These are phyloP conservation scores for Volvox carteri DNA, from an alignment of 163 green algal species.

Conservation along the genomic window DNA sequence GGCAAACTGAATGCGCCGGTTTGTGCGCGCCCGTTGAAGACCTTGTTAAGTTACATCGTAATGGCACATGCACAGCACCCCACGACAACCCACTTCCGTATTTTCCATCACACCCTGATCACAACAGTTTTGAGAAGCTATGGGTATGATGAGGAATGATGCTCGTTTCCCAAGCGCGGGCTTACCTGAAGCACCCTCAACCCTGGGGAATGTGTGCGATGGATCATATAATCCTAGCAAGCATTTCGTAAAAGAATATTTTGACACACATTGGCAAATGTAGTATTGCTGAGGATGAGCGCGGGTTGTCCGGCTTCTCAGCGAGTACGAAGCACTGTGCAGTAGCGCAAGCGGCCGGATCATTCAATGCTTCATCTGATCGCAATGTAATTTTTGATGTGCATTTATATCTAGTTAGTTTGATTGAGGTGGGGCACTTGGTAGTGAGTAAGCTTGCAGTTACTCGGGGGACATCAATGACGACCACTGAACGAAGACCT, in stretches of 20 bases:
- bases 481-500: neutral
- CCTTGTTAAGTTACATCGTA: constrained; percentile 59
- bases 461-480: neutral
- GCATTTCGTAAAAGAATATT: neutral
- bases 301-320: no score
- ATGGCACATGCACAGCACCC: constrained; percentile 53
- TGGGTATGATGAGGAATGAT: constrained; percentile 7
- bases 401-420: neutral
- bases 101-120: constrained; percentile 63
- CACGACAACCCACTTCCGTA: constrained; percentile 55
- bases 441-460: neutral
- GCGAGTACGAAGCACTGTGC: no score
- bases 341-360: neutral
- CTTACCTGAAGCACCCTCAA: no score
- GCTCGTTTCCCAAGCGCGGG: no score
- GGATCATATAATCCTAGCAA: neutral
- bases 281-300: no score
- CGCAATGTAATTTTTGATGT: neutral
- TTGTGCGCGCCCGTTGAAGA: constrained; percentile 78
- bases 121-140: constrained; percentile 52
- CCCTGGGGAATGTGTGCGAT: neutral
- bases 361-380: neutral
- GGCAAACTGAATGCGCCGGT: constrained; percentile 61
- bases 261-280: neutral
- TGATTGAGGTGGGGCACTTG: neutral